A percentile compares a stretch with the other conserved stretches of the same genome.
phyloP scores from a whole-genome alignment of 73 alveolate species.

The Halteria grandinella region DNA sequence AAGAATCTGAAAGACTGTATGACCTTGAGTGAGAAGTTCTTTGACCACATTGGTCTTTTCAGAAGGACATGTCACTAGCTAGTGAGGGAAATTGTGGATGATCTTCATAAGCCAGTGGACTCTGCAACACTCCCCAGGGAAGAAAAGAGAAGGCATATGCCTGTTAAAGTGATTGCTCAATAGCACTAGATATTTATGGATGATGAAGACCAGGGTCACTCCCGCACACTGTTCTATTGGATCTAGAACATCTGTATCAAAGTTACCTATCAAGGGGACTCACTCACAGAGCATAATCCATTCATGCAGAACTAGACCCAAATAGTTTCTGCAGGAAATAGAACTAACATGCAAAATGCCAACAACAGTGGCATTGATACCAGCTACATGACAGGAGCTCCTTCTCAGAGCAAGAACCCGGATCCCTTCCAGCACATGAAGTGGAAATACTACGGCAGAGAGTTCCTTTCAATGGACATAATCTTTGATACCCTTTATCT shows the following conservation, averaged over 20 bases:
- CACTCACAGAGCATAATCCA: background rate
- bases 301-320: no score
- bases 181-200: constrained; percentile 35
- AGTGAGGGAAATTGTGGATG: constrained; percentile 56
- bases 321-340: background rate
- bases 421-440: constrained; percentile 21
- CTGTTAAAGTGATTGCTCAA: constrained; percentile 25
- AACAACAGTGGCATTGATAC: background rate
- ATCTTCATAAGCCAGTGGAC: constrained; percentile 48
- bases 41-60: constrained; percentile 68
- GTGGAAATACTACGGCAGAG: constrained; percentile 73
- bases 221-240: constrained; percentile 34
- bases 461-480: constrained; percentile 63
- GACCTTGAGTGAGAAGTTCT: constrained; percentile 56
- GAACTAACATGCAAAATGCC: constrained; percentile 16
- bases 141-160: constrained; percentile 26
- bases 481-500: constrained; percentile 68
- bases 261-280: constrained; percentile 37
- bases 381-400: background rate
- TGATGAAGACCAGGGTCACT: constrained; percentile 38
- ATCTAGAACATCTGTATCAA: constrained; percentile 51
- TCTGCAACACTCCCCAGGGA: background rate
- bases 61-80: constrained; percentile 19
- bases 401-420: background rate
- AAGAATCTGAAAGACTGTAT: constrained; percentile 37